These are phyloP conservation scores for Maudiozyma serrabonitensis DNA, from an alignment of 805 yeast genomes.

Conservation along the genomic window DNA sequence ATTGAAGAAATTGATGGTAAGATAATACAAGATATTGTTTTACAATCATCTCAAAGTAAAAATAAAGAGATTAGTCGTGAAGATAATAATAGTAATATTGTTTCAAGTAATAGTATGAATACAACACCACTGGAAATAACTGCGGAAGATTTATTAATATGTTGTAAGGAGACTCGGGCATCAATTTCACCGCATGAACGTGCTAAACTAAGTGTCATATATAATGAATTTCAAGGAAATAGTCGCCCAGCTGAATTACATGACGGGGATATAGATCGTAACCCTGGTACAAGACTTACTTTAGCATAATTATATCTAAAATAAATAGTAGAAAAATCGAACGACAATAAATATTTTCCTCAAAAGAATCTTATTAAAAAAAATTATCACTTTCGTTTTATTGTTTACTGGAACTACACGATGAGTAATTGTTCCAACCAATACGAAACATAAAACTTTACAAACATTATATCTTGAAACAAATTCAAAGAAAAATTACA, in stretches of 20 bases:
- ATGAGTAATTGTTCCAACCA: too few relatives aligned
- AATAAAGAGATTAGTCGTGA: too few relatives aligned
- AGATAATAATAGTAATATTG: too few relatives aligned
- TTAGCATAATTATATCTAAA: conserved; percentile 42
- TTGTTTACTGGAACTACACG: too few relatives aligned
- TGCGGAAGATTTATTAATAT: not conserved
- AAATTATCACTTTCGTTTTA: too few relatives aligned
- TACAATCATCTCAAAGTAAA: too few relatives aligned
- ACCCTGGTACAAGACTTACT: conserved; percentile 69
- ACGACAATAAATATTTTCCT: not conserved
- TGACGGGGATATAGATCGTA: conserved; percentile 45
- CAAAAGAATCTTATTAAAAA: too few relatives aligned
- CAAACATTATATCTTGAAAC: too few relatives aligned
- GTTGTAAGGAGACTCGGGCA: conserved; percentile 61
- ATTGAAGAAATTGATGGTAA: too few relatives aligned
- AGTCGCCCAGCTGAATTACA: conserved; percentile 86
- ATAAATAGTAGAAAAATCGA: not conserved
- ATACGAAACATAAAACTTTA: too few relatives aligned
- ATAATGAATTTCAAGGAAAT: conserved; percentile 53
- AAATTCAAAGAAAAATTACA: too few relatives aligned
- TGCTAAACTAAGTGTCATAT: conserved; percentile 50
- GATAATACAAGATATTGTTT: too few relatives aligned
- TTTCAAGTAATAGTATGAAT: not conserved
- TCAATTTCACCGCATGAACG: conserved; percentile 73
- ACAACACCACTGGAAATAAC: not conserved